phyloP scores from a whole-genome alignment of 2,329 filamentous ascomycete genomes.

The Myriosclerotinia duriaeana region DNA sequence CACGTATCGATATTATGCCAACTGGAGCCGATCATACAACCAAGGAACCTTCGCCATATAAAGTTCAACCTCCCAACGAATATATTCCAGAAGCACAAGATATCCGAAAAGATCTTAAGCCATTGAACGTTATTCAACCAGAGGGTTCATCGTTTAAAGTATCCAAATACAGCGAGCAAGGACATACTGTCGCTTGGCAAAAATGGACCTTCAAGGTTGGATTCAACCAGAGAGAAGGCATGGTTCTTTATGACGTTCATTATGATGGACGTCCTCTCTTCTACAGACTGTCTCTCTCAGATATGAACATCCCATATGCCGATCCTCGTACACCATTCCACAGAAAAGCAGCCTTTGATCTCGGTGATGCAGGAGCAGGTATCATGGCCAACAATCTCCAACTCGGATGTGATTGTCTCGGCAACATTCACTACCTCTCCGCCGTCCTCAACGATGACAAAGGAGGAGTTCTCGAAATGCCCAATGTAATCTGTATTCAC shows the following conservation, averaged over 20 bases:
- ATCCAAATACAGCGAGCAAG: constrained; percentile 50
- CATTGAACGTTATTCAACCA: constrained; percentile 62
- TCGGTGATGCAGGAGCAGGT: constrained; percentile 66
- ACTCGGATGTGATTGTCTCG: constrained; percentile 69
- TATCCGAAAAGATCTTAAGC: constrained; percentile 61
- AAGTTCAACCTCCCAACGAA: constrained; percentile 57
- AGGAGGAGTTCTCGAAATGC: constrained; percentile 57
- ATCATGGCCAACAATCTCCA: constrained; percentile 68
- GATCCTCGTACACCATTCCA: constrained; percentile 68
- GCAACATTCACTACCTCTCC: constrained; percentile 67
- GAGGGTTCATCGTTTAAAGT: constrained; percentile 63
- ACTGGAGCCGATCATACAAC: constrained; percentile 62
- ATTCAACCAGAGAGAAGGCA: constrained; percentile 63
- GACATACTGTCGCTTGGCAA: constrained; percentile 61
- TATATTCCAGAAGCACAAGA: constrained; percentile 64
- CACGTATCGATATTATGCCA: constrained; percentile 68
- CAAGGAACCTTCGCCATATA: constrained; percentile 56
- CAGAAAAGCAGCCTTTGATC: constrained; percentile 69
- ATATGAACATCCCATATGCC: constrained; percentile 60
- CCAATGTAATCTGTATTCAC: constrained; percentile 69
- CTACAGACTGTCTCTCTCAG: constrained; percentile 64
- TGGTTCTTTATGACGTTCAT: constrained; percentile 65
- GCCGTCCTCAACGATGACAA: constrained; percentile 59
- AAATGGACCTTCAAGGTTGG: constrained; percentile 63
- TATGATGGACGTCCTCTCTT: constrained; percentile 65